Base-by-base conservation (phyloP, 306 rosid genomes). In the Hippophae rhamnoides region DNA sequence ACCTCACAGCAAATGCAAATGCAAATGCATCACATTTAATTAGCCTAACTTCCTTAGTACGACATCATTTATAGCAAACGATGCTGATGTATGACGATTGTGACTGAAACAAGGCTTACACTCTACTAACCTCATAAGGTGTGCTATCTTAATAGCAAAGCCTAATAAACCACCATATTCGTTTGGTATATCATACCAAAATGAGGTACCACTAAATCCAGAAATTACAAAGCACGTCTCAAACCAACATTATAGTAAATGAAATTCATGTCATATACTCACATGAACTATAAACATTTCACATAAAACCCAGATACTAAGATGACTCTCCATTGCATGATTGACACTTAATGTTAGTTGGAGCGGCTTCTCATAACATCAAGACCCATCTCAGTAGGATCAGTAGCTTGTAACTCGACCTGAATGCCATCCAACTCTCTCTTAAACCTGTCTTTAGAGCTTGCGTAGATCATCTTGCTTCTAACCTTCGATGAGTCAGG, bases 391-490 rank as follows among this genome's bases (percentile, higher is more conserved):
- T 79, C 84, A 5, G 79, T 57, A 0, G 81, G 84, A 55, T 79
- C 84, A 10, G 84, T 76, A 11, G 84, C 84, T 65, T 79, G 84
- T 63, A 79, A 73, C 78, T 79, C 84, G 7, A 79, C 47, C 77
- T 79, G 84, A 66, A 79, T 75, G 26, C 81, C 81, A 31, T 76
- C 81, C 77, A 76, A 63, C 60, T 76, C 81, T 44, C 81, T 76
- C 77, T 76, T 76, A 41, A 76, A 76, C 81, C 77, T 58, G 73
- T 76, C 81, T 70, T 76, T 76, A 0, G 81, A 76, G 67, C 81
- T 76, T 1, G 81, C 81, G 10, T 76, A 76, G 31, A 76, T 76
- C 81, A 76, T 76, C 70, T 71, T 76, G 81, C 70, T 71, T 72
- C 84, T 79, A 69, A 79, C 84, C 73, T 57, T 75, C 8, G 80